phyloP scores from a whole-genome alignment of 805 yeast species.

The Candida lessepsii region DNA sequence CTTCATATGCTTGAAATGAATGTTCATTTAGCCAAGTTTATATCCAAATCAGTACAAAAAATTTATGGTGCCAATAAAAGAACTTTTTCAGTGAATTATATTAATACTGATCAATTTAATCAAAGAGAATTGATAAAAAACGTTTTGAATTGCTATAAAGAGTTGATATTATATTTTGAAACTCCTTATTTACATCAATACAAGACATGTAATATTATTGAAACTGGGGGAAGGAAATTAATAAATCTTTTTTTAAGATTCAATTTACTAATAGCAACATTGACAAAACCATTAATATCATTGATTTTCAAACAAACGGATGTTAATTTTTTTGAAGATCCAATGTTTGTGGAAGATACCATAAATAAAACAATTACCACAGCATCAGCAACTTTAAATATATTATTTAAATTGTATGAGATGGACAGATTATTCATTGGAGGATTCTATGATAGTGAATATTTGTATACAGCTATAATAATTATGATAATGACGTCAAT shows the following conservation, averaged over 20 bases:
- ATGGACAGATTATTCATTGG: conserved; percentile 28
- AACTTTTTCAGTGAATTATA: conserved; percentile 39
- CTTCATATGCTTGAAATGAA: conserved; percentile 31
- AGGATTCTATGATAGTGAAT: conserved; percentile 43
- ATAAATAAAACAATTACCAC: conserved; percentile 29
- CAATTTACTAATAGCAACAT: conserved; percentile 31
- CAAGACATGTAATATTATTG: conserved; percentile 20
- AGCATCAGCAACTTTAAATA: conserved; percentile 30
- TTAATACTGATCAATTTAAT: conserved; percentile 40
- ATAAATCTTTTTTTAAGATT: conserved; percentile 37
- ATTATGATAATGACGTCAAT: conserved; percentile 27
- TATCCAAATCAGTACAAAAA: conserved; percentile 33
- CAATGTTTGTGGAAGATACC: conserved; percentile 23
- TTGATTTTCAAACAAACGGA: conserved; percentile 28
- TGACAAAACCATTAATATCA: conserved; percentile 34
- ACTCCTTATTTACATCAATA: conserved; percentile 25
- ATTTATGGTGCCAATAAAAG: conserved; percentile 42
- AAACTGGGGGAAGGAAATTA: conserved; percentile 23
- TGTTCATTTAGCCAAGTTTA: conserved; percentile 39
- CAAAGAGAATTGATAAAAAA: conserved; percentile 33
- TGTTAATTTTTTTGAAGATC: conserved; percentile 21
- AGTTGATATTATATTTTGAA: conserved; percentile 33
- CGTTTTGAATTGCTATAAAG: conserved; percentile 27
- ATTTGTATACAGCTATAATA: conserved; percentile 33
- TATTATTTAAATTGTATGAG: conserved; percentile 27